Percentiles rank a stretch among this genome's conserved stretches.
phyloP scores from a whole-genome alignment of 164 flowering plant species.

The Chloranthus sessilifolius region DNA sequence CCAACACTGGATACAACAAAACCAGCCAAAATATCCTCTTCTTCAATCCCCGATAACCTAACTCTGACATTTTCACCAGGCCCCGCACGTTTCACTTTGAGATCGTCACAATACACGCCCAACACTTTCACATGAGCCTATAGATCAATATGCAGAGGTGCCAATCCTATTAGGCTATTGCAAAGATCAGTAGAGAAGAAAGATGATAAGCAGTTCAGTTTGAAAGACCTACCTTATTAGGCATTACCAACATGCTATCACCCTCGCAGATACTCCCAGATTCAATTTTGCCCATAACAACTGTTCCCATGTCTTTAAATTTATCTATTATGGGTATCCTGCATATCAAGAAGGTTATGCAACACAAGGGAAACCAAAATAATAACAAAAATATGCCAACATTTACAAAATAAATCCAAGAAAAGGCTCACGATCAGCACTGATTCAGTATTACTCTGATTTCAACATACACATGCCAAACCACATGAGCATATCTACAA shows the following conservation, averaged over 20 bases:
- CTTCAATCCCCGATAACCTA: constrained; percentile 79
- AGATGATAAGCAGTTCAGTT: not conserved
- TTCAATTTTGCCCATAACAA: constrained; percentile 96
- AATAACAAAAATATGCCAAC: too few relatives aligned
- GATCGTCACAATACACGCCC: constrained; percentile 66
- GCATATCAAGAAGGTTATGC: constrained; percentile 9
- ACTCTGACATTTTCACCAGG: constrained; percentile 96
- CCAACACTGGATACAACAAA: constrained; percentile 79
- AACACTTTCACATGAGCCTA: constrained; percentile 87
- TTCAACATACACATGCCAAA: too few relatives aligned
- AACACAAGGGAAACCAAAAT: too few relatives aligned
- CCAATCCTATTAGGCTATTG: not conserved
- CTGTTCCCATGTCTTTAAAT: constrained; percentile 98
- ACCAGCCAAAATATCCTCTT: constrained; percentile 82
- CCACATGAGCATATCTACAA: too few relatives aligned
- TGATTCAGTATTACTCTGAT: too few relatives aligned
- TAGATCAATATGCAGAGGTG: constrained; percentile 5
- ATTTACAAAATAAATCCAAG: too few relatives aligned
- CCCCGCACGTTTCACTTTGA: constrained; percentile 61
- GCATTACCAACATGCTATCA: constrained; percentile 75
- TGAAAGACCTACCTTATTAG: constrained; percentile 69
- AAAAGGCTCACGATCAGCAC: too few relatives aligned
- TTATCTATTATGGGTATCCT: constrained; percentile 98
- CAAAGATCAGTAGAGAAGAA: not conserved
- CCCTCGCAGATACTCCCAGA: constrained; percentile 92